Base-by-base conservation (phyloP, 768 basidiomycete species). In the Plicaturopsis crispa region DNA sequence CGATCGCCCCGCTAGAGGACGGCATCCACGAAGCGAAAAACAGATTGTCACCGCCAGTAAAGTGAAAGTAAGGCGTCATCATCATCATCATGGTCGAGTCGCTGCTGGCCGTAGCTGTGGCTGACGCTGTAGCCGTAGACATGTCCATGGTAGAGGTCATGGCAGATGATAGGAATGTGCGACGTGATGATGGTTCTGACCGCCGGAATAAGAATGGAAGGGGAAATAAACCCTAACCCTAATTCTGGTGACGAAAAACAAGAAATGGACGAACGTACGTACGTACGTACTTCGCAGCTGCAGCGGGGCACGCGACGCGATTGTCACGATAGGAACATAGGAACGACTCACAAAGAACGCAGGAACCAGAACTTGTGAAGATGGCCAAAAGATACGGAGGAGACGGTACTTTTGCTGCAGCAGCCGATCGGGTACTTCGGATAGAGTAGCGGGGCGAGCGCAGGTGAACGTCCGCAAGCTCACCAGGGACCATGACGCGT, bases 31-130 rank as follows among this genome's bases (percentile, higher is more conserved):
- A 60, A 41, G 73, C 47, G 63, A 92, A 91, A 56, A 75, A 62
- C 8, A 89, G 67, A 36, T 65, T 61, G 45, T 87, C 84, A 0
- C 78, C 76, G 0, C 63, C 61, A 16, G 70, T 68, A 47, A 86
- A 82, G 53, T 88, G 86, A 12, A 89, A 59, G 57, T 72, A 86
- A 1, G 82, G 74, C 2, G 63, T 66, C 83, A 84, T 86, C 65
- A 55, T 64, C 24, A 46, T 51, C 24, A 45, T 48, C 36, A 45
- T 45, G 19, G 38, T 47, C 13, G 49, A 39, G n/a, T 45, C 42
- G 12, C 55, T 32, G 23, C 17, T 3, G 18, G 31, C 20, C 19
- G 6, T 19, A 35, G 5, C 21, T n/a, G n/a, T n/a, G n/a, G n/a
- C n/a, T n/a, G n/a, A n/a, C n/a, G n/a, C n/a, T n/a, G n/a, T n/a